phyloP scores from a whole-genome alignment of 371 early-diverging fungal species.

The Rhizopus sp. region DNA sequence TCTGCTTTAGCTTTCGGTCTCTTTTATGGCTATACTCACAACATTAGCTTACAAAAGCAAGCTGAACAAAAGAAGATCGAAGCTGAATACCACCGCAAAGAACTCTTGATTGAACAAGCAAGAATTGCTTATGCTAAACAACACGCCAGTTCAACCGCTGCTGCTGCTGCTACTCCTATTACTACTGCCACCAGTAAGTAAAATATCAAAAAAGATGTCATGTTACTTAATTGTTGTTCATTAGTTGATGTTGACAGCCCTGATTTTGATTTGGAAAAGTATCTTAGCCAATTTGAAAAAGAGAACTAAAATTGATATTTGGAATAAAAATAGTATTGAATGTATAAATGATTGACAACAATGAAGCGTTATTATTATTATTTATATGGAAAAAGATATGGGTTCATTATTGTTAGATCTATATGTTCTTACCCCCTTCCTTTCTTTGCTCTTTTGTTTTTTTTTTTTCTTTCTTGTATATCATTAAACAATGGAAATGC shows the following conservation, averaged over 20 bases:
- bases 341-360: slow-evolving; percentile 1
- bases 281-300: slow-evolving; percentile 52
- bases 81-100: slow-evolving; percentile 66
- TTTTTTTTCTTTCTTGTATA: slow-evolving; percentile 3
- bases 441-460: slow-evolving; percentile 12
- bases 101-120: slow-evolving; percentile 72
- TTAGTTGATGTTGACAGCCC: slow-evolving; percentile 62
- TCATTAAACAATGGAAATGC: slow-evolving; percentile 1
- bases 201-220: background rate
- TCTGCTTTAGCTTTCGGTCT: slow-evolving; percentile 72
- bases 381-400: slow-evolving; percentile 3
- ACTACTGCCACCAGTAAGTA: slow-evolving; percentile 18
- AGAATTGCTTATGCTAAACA: slow-evolving; percentile 70
- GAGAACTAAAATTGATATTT: slow-evolving; percentile 18
- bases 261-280: slow-evolving; percentile 69
- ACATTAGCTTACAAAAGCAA: slow-evolving; percentile 62
- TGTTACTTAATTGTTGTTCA: slow-evolving; percentile 11
- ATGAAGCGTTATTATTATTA: background rate
- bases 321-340: background rate
- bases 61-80: slow-evolving; percentile 60
- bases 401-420: background rate
- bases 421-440: background rate
- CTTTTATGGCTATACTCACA: slow-evolving; percentile 73
- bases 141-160: slow-evolving; percentile 24
- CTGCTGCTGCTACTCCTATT: slow-evolving; percentile 23